Evolutionary conservation across 2,329 filamentous ascomycete genomes (phyloP), one percentile per base, ranked within the genome.

Genomic region (Talaromyces sp.): DNA sequence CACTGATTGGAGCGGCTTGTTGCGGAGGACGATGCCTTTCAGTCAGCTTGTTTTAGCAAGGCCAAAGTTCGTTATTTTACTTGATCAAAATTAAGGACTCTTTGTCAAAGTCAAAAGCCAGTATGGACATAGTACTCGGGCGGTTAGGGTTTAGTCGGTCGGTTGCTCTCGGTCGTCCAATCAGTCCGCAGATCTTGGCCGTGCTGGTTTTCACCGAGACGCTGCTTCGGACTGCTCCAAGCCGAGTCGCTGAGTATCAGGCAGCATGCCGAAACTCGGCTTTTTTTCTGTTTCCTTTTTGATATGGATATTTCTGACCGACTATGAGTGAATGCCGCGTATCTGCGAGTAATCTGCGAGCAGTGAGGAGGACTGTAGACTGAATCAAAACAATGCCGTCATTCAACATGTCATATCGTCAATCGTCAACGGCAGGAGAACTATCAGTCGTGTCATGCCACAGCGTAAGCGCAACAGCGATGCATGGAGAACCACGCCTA

Each of bases 1-100:
- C 57, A 60, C 21, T 44, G 58, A 60, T 60, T 60, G 58, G 44
- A n/a, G 56, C 56, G 56, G 56, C 40, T 48, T 44, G 25, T 6
- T 23, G 16, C 56, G 56, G 56, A 54, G 50, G 28, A 16, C 21
- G n/a, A 54, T 21, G 50, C 21, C 5, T 3, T 35, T 35, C 50
- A 12, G 5, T 35, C n/a, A 35, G 11, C 7, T 31, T 16, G 8
- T 44, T 21, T 28, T 3, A 6, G 21, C 8, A 48, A 16, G 12
- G 21, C 9, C 4, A 31, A 12, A 50, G 23, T n/a, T 31, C 46
- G 31, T 50, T 50, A 50, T 50, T 50, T 50, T 25, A 8, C 35
- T 35, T 35, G 9, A 54, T 21, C 31, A 37, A 35, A n/a, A 31
- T 28, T 52, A 25, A 25, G 46, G 28, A 16, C 39, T 28, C 11